A percentile compares a stretch with the other conserved stretches of the same genome.
phyloP scores from a whole-genome alignment of 208 protist genomes.

The Wallacemonas rigidus region DNA sequence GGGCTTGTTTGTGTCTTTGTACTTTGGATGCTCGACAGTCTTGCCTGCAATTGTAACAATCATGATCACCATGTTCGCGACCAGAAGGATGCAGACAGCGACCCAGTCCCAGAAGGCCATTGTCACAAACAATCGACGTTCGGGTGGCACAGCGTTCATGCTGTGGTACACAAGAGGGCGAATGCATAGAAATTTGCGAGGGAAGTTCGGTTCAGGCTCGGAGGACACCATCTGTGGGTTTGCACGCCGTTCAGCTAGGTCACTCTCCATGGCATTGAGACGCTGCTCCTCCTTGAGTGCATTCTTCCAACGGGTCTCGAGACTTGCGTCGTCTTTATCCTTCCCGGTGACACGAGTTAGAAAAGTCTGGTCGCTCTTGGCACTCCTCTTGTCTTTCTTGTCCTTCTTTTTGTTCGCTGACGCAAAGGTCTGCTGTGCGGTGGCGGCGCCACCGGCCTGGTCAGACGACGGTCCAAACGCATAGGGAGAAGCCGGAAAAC shows the following conservation, averaged over 20 bases:
- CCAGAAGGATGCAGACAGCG: slow-evolving; percentile 49
- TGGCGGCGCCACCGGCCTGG: not conserved
- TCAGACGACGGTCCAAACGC: slow-evolving; percentile 27
- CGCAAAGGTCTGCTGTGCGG: not conserved
- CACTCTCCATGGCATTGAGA: slow-evolving; percentile 48
- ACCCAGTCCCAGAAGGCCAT: slow-evolving; percentile 76
- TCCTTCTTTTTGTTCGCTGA: slow-evolving; percentile 26
- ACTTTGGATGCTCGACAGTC: slow-evolving; percentile 6
- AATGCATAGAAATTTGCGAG: slow-evolving; percentile 73
- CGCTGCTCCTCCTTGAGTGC: slow-evolving; percentile 65
- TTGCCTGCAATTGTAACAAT: slow-evolving; percentile 27
- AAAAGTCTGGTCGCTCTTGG: slow-evolving; percentile 38
- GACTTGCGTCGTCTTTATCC: slow-evolving; percentile 36
- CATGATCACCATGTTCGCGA: slow-evolving; percentile 51
- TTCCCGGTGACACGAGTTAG: slow-evolving; percentile 43
- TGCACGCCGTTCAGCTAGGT: slow-evolving; percentile 16
- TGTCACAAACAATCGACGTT: slow-evolving; percentile 46
- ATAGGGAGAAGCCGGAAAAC: slow-evolving; percentile 17
- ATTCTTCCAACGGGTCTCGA: slow-evolving; percentile 72
- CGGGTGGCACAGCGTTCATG: slow-evolving; percentile 40
- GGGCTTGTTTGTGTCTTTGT: slow-evolving; percentile 37
- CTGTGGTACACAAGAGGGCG: slow-evolving; percentile 71
- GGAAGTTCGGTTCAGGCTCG: slow-evolving; percentile 59
- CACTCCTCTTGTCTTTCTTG: slow-evolving; percentile 44
- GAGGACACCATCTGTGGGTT: not conserved